These are phyloP conservation scores for Monilinia polystroma DNA, from an alignment of 2,329 filamentous ascomycete genomes.

Conservation along the genomic window DNA sequence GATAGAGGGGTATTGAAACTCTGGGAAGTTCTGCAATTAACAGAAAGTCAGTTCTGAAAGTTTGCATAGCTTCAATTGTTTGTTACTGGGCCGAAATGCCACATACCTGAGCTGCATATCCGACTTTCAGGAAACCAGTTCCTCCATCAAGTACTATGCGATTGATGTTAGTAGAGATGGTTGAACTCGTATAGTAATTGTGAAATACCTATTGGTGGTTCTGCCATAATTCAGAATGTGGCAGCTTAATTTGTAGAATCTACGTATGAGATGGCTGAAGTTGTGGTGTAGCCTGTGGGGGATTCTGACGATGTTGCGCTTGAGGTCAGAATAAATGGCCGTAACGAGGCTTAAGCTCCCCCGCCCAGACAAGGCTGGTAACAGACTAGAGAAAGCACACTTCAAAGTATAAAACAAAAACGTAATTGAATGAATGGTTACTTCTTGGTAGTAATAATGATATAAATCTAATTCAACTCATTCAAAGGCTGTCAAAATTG, in stretches of 20 bases:
- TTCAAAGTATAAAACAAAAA: not conserved
- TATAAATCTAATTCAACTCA: not conserved
- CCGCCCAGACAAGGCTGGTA: conserved; percentile 15
- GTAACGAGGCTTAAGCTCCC: conserved; percentile 20
- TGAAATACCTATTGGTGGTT: conserved; percentile 41
- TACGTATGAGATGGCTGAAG: conserved; percentile 23
- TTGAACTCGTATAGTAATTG: not conserved
- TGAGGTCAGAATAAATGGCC: conserved; percentile 24
- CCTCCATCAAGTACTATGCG: conserved; percentile 92
- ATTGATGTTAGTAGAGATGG: conserved; percentile 29
- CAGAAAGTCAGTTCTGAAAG: conserved; percentile 22
- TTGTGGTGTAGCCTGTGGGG: conserved; percentile 20
- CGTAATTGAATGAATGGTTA: not conserved
- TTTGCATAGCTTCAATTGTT: conserved; percentile 8
- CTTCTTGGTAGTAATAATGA: not conserved
- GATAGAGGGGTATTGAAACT: conserved; percentile 97
- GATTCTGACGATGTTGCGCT: conserved; percentile 32
- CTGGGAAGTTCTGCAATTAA: conserved; percentile 80
- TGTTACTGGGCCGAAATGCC: conserved; percentile 10
- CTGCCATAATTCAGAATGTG: conserved; percentile 38
- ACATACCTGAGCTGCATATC: conserved; percentile 84
- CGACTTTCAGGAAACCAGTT: conserved; percentile 99
- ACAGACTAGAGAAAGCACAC: not conserved
- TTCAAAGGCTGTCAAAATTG: not conserved
- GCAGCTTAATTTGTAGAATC: conserved; percentile 25